Conservation (phyloP, 352 stramenopile species). For the Bremia lactucae region DNA sequence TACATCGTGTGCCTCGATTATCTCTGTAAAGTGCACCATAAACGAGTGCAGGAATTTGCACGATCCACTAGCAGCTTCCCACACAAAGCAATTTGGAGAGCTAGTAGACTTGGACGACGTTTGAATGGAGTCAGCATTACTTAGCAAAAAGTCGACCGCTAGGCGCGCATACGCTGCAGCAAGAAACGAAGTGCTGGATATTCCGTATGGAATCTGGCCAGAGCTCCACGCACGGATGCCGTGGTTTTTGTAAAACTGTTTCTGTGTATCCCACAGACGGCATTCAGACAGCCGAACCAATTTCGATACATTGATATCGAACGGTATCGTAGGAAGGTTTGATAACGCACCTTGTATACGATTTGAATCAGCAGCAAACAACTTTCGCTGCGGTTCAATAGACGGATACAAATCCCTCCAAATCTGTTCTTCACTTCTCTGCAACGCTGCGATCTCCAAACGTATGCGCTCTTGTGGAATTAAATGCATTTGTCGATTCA, state of each 20-base stretch:
- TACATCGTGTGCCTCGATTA: slow-evolving; percentile 19
- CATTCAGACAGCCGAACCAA: slow-evolving; percentile 39
- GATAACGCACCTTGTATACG: slow-evolving; percentile 1
- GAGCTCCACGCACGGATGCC: slow-evolving; percentile 69
- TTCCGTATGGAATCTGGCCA: slow-evolving; percentile 58
- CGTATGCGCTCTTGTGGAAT: slow-evolving; percentile 36
- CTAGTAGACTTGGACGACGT: slow-evolving; percentile 2
- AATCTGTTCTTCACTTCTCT: slow-evolving; percentile 13
- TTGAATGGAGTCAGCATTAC: slow-evolving; percentile 3
- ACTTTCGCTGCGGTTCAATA: neutral
- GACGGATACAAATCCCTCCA: slow-evolving; percentile 23
- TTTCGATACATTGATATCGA: neutral
- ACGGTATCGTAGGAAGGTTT: neutral
- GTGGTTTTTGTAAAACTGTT: slow-evolving; percentile 69
- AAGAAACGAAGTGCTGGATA: slow-evolving; percentile 74
- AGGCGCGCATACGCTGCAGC: slow-evolving; percentile 48
- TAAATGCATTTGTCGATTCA: slow-evolving; percentile 37
- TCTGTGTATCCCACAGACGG: slow-evolving; percentile 59
- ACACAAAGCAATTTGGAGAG: slow-evolving; percentile 65
- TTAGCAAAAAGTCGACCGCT: slow-evolving; percentile 40
- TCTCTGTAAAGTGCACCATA: slow-evolving; percentile 46
- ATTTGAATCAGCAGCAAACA: neutral
- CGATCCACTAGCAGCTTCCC: slow-evolving; percentile 68
- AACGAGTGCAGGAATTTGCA: slow-evolving; percentile 78
- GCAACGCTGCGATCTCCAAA: slow-evolving; percentile 23